Conservation (phyloP, 1,284 basidiomycete species). For the Anthracocystis walkeri region DNA sequence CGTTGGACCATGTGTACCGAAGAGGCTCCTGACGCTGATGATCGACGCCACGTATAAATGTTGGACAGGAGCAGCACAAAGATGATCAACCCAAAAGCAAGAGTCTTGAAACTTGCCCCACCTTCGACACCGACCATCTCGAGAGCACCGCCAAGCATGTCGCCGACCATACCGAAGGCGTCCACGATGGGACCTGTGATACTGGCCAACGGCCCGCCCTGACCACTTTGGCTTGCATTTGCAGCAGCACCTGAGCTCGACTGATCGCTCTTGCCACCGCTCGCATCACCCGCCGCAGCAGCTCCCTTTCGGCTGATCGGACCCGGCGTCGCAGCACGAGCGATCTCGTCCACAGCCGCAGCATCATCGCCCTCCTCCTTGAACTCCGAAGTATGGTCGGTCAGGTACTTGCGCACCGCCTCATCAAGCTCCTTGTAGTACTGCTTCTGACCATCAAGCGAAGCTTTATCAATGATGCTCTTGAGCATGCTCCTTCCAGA, state of each 20-base stretch:
- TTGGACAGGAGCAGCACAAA: constrained; percentile 69
- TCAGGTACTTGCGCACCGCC: constrained; percentile 82
- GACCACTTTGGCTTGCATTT: neutral
- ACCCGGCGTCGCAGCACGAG: constrained; percentile 49
- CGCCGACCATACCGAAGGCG: constrained; percentile 44
- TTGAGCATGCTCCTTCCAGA: constrained; percentile 95
- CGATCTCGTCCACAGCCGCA: constrained; percentile 63
- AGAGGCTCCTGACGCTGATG: constrained; percentile 6
- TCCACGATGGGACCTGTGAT: constrained; percentile 25
- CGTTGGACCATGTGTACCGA: constrained; percentile 15
- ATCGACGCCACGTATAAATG: constrained; percentile 51
- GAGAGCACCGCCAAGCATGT: constrained; percentile 44
- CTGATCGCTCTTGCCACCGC: constrained; percentile 1
- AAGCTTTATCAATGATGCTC: constrained; percentile 91
- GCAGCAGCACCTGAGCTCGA: constrained; percentile 6
- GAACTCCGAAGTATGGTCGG: constrained; percentile 88
- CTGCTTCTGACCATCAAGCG: constrained; percentile 91
- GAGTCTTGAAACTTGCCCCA: constrained; percentile 41
- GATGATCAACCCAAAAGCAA: constrained; percentile 63
- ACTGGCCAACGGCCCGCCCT: constrained; percentile 16
- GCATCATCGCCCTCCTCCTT: constrained; percentile 80
- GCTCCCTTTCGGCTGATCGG: constrained; percentile 25
- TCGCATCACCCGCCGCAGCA: constrained; percentile 23
- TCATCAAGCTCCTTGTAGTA: constrained; percentile 87
- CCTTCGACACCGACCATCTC: constrained; percentile 38